Percentiles rank a stretch among this genome's conserved stretches.
Evolutionary conservation across 1,139 yeast genomes (phyloP).

Genomic region (Taphrina sp.): DNA sequence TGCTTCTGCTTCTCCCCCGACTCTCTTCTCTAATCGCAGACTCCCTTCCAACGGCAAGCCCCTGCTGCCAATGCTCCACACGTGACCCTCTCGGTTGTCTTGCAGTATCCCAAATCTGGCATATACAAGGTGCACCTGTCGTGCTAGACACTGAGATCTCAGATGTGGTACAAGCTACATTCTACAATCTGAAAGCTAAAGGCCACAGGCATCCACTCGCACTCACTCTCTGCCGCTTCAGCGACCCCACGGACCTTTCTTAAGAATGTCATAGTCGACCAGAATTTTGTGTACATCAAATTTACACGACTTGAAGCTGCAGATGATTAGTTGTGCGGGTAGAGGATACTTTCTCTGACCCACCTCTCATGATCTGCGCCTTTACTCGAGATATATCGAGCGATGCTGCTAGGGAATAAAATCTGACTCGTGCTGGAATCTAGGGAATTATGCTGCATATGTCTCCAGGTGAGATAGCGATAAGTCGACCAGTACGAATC

Average conservation of each 20-base stretch:
- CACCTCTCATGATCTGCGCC: background rate
- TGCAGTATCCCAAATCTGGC: too few species aligned
- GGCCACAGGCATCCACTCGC: too few species aligned
- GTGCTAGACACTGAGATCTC: too few species aligned
- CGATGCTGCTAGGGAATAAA: slow-evolving; percentile 7
- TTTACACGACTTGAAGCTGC: background rate
- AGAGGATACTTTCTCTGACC: too few species aligned
- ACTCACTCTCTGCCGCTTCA: background rate
- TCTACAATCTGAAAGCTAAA: too few species aligned
- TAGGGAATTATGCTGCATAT: background rate
- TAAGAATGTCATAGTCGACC: slow-evolving; percentile 7
- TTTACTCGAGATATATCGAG: background rate
- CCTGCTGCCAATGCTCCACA: too few species aligned
- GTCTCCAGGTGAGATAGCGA: slow-evolving; percentile 4
- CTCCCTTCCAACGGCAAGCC: too few species aligned
- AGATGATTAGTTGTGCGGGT: background rate
- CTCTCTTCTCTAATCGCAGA: too few species aligned
- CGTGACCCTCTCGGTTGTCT: too few species aligned
- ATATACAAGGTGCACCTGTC: too few species aligned
- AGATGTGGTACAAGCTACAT: too few species aligned
- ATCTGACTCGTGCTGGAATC: background rate
- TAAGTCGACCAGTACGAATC: slow-evolving; percentile 1
- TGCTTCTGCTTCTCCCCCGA: too few species aligned
- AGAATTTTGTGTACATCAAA: background rate
- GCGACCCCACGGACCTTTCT: slow-evolving; percentile 14